Evolutionary conservation across 352 stramenopile species (phyloP).

Genomic region (Pythium inflatum): DNA sequence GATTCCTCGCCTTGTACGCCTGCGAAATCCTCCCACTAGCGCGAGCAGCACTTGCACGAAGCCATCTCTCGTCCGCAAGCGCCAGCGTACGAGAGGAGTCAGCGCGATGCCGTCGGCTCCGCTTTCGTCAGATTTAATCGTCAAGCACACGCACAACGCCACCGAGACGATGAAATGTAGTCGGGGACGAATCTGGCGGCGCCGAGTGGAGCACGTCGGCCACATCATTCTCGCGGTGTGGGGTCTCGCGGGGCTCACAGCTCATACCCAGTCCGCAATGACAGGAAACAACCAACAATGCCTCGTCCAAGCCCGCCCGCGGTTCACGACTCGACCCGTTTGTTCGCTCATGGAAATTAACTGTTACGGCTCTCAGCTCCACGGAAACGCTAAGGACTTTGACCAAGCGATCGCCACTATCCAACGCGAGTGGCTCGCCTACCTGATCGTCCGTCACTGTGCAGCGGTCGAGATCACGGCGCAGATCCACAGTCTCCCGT

Average conservation of each 20-base stretch:
- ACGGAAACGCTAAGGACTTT: constrained; percentile 29
- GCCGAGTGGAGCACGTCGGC: constrained; percentile 5
- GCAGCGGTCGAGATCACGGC: constrained; percentile 22
- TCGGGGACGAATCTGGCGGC: no score
- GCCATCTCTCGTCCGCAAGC: no score
- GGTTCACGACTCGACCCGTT: constrained; percentile 25
- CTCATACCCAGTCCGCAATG: constrained; percentile 24
- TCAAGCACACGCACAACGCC: no score
- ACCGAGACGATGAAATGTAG: constrained; percentile 1
- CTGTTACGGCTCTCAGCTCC: constrained; percentile 14
- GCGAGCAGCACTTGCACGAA: no score
- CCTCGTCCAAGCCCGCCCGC: constrained; percentile 33
- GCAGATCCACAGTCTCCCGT: constrained; percentile 17
- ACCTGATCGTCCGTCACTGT: constrained; percentile 34
- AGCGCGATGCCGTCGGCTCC: no score
- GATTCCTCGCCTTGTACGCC: constrained; percentile 20
- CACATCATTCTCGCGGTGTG: constrained; percentile 26
- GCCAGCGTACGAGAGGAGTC: no score
- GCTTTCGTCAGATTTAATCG: no score
- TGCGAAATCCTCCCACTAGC: no score
- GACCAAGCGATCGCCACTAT: constrained; percentile 22
- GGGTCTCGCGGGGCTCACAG: constrained; percentile 18
- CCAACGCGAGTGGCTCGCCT: constrained; percentile 26
- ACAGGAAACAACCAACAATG: constrained; percentile 18
- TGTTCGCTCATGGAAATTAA: constrained; percentile 41